Evolutionary conservation across 2,329 filamentous ascomycete genomes (phyloP), one percentile per base, ranked within the genome.

Genomic region (Orbilia quercus): DNA sequence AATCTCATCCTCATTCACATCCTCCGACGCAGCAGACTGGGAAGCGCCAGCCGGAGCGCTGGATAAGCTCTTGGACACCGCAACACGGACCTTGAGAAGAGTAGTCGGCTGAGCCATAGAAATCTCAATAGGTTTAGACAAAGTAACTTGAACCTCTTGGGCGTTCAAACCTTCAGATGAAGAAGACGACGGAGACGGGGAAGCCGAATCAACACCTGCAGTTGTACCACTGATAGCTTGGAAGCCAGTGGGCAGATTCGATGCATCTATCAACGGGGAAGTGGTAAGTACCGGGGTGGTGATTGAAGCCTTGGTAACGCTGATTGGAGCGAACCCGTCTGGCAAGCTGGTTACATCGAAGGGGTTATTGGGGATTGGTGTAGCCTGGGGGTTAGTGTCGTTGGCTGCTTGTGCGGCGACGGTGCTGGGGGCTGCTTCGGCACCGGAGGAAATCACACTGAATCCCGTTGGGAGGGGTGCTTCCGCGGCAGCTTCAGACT

Each of bases 201-300:
- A 36, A 28, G 12, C 9, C 11, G 22, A 18, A 11, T 22, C 34
- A 11, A 11, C 31, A 7, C 47, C 31, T 14, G 22, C 40, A 16
- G 22, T 12, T 6, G 20, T 7, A 20, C 40, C 53, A 1, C 16
- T 31, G 7, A 66, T 36, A 23, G 50, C 53, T 16, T 57, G 22
- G 31, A 66, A 66, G 9, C 62, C 62, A 51, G 22, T 20, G 5
- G 62, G 62, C 44, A 66, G 47, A 23, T 50, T 58, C 6, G 53
- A 4, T 1, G 36, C 12, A 28, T 54, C 40, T n/a, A 54, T 23
- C 22, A 22, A 3, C 12, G 36, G 50, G 2, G n/a, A 5, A 6
- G 16, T n/a, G 16, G 34, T 3, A 12, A 16, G n/a, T 4, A 16
- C 34, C 7, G 48, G 28, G 9, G 16, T 40, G 20, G 31, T 38